Percentiles rank a stretch among this genome's conserved stretches.
phyloP scores from a whole-genome alignment of 2,329 filamentous ascomycete genomes.

The Verruconis gallopava region DNA sequence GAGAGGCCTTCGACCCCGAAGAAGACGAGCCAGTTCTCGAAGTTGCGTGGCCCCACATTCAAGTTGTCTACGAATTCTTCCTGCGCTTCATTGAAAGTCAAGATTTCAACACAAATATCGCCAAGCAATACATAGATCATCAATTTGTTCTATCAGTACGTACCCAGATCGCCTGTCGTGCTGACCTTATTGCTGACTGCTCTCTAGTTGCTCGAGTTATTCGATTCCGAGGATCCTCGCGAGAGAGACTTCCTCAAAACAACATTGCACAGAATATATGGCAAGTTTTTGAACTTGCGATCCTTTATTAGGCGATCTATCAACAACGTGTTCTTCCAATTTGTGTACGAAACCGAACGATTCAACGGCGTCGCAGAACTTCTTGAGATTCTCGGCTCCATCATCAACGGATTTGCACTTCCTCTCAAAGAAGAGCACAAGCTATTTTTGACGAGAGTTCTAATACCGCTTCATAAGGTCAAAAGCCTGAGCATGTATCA shows the following conservation, averaged over 20 bases:
- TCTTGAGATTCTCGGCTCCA: constrained; percentile 91
- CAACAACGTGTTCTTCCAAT: constrained; percentile 99
- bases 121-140: constrained; percentile 97
- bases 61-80: constrained; percentile 99
- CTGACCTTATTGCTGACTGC: constrained; percentile 6
- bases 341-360: constrained; percentile 94
- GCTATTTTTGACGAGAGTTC: constrained; percentile 83
- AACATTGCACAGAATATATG: constrained; percentile 93
- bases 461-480: constrained; percentile 92
- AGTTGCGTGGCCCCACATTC: constrained; percentile 97
- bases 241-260: constrained; percentile 98
- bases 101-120: constrained; percentile 99
- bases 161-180: constrained; percentile 9
- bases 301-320: constrained; percentile 97
- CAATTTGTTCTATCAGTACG: constrained; percentile 75
- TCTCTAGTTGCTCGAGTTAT: constrained; percentile 76
- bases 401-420: constrained; percentile 96
- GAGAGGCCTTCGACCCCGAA: constrained; percentile 95
- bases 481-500: constrained; percentile 99
- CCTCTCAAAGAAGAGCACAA: constrained; percentile 98
- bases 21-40: constrained; percentile 97
- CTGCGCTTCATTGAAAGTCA: constrained; percentile 97
- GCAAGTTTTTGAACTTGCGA: constrained; percentile 93
- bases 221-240: constrained; percentile 93
- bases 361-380: constrained; percentile 98